These are phyloP conservation scores for Penicillium coprophilum DNA, from an alignment of 495 filamentous ascomycete genomes.

Conservation along the genomic window DNA sequence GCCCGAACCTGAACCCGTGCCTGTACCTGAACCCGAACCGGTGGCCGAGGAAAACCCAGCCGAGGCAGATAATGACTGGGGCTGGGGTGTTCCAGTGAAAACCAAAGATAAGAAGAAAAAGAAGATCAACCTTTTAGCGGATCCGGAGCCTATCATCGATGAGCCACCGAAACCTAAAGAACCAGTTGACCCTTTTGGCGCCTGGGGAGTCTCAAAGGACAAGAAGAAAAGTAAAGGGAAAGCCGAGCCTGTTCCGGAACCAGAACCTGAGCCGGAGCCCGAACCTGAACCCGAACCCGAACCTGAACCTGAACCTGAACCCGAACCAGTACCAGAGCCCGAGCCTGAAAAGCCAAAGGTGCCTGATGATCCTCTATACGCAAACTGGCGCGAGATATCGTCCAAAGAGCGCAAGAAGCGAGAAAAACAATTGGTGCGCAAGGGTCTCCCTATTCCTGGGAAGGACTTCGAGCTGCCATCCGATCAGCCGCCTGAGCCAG, in stretches of 20 bases:
- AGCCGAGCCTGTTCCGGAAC: constrained; percentile 23
- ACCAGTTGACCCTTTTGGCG: constrained; percentile 51
- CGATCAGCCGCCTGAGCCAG: constrained; percentile 19
- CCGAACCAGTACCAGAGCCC: constrained; percentile 32
- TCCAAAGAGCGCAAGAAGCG: constrained; percentile 45
- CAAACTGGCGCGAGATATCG: constrained; percentile 35
- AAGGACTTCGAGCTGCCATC: constrained; percentile 36
- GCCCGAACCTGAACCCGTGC: constrained; percentile 12
- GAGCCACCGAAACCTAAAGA: constrained; percentile 39
- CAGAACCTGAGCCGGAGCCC: constrained; percentile 23
- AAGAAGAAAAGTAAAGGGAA: constrained; percentile 30
- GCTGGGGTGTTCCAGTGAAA: constrained; percentile 34
- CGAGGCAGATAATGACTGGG: constrained; percentile 31
- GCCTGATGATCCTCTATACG: constrained; percentile 40
- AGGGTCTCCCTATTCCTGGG: constrained; percentile 39
- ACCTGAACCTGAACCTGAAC: constrained; percentile 30
- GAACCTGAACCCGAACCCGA: constrained; percentile 32
- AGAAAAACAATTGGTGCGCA: constrained; percentile 36
- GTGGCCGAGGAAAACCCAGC: constrained; percentile 20
- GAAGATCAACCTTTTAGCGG: constrained; percentile 33
- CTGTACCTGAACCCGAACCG: constrained; percentile 20
- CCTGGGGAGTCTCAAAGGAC: constrained; percentile 25
- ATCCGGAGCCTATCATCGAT: constrained; percentile 27
- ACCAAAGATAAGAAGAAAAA: constrained; percentile 46
- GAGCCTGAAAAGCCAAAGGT: constrained; percentile 28